Evolutionary conservation across 768 basidiomycete genomes (phyloP).

Genomic region (Myochromella boudieri): DNA sequence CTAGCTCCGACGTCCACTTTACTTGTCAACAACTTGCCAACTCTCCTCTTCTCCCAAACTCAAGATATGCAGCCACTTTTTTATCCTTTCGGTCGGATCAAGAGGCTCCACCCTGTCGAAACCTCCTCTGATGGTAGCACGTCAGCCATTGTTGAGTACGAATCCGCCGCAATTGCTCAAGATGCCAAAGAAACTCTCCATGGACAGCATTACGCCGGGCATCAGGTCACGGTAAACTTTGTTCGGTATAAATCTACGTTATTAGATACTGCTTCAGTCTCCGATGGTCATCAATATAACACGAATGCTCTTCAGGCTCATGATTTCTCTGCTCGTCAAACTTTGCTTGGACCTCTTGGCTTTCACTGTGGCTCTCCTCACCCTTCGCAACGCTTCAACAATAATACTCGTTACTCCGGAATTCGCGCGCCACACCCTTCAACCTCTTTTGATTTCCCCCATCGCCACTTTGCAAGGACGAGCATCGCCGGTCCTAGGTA

Average conservation of each 20-base stretch:
- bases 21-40: constrained; percentile 65
- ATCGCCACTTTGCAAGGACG: constrained; percentile 7
- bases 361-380: constrained; percentile 10
- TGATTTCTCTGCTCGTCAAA: constrained; percentile 15
- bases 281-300: constrained; percentile 10
- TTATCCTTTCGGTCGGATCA: constrained; percentile 69
- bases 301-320: constrained; percentile 14
- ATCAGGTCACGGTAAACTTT: constrained; percentile 34
- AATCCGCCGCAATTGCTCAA: constrained; percentile 48
- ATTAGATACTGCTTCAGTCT: constrained; percentile 19
- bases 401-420: constrained; percentile 7
- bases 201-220: constrained; percentile 60
- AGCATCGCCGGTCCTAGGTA: constrained; percentile 15
- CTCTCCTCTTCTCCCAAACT: constrained; percentile 62
- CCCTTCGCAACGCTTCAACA: constrained; percentile 14
- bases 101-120: constrained; percentile 56
- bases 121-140: constrained; percentile 38
- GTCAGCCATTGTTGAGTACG: constrained; percentile 66
- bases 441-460: constrained; percentile 10
- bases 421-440: constrained; percentile 17
- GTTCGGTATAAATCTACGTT: constrained; percentile 25
- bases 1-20: constrained; percentile 48
- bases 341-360: constrained; percentile 14
- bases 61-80: constrained; percentile 74
- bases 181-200: constrained; percentile 66